Evolutionary conservation across 2,329 filamentous ascomycete genomes (phyloP).

Genomic region (Pseudocercospora musae): DNA sequence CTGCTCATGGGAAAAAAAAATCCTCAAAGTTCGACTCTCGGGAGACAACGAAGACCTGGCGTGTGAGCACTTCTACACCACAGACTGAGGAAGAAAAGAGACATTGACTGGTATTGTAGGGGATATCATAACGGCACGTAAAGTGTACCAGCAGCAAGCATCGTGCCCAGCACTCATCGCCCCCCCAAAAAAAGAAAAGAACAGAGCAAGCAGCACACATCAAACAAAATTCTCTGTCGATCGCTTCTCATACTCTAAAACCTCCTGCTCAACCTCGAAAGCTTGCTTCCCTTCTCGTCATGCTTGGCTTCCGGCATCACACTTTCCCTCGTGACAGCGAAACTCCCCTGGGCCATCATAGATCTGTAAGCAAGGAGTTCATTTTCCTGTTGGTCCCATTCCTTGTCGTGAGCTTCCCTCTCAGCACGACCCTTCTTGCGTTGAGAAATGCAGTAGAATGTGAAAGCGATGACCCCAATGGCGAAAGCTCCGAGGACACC

Average conservation of each 20-base stretch:
- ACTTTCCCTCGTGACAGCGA: conserved; percentile 22
- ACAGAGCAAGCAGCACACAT: neutral
- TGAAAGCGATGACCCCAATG: conserved; percentile 34
- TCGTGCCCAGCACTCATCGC: neutral
- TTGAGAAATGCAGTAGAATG: conserved; percentile 50
- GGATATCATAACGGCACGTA: neutral
- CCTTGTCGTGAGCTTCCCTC: conserved; percentile 46
- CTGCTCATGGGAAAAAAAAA: neutral
- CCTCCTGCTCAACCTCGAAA: conserved; percentile 12
- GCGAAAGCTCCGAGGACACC: conserved; percentile 43
- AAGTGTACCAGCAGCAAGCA: neutral
- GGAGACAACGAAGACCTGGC: too few species aligned
- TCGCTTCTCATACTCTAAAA: conserved; percentile 3
- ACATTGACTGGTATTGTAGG: neutral
- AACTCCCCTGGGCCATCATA: conserved; percentile 31
- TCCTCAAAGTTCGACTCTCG: too few species aligned
- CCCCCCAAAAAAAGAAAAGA: neutral
- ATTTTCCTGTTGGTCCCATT: conserved; percentile 41
- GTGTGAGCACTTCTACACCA: too few species aligned
- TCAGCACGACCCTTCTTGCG: conserved; percentile 50
- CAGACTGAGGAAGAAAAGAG: neutral
- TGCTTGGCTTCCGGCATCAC: conserved; percentile 21
- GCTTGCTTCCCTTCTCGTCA: conserved; percentile 5
- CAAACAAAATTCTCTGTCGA: neutral
- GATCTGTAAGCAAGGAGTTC: conserved; percentile 35